Evolutionary conservation across 2,329 filamentous ascomycete genomes (phyloP), one percentile per base, ranked within the genome.

Genomic region (Emergomyces africanus): DNA sequence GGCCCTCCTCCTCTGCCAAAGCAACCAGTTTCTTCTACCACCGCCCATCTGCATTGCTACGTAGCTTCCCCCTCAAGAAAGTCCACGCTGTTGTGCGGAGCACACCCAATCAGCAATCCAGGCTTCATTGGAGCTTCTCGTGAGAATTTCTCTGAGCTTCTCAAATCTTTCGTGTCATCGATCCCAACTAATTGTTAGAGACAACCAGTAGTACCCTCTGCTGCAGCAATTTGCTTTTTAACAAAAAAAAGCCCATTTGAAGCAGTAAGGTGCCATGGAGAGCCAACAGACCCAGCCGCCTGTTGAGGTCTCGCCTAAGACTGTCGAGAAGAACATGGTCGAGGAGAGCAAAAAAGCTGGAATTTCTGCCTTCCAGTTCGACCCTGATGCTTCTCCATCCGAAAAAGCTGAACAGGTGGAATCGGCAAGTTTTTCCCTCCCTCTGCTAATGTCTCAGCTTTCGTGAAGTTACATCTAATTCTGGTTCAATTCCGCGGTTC

Each of bases 381-480:
- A 99, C 70, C 90, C 94, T 0, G 77, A 96, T 77, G 91, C 90
- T 48, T 86, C 81, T 49, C 81, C 87, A 0, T 89, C 90, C 71
- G 81, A 95, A 73, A 99, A 99, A 78, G 86, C 82, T 62, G 86
- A 86, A 37, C 88, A 91, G 70, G 86, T 87, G 25, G 79, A 81
- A 79, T 82, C 85, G 69, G 90, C 95, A 80, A 67, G 86, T 79
- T 51, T 28, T 25, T 51, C 1, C 42, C 51, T 51, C 1, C 42
- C 51, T 53, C 57, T 48, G 44, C 28, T 14, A n/a, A 35, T 37
- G 56, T 44, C 54, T 25, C 57, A 48, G n/a, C 14, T 53, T 46
- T 30, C 48, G 50, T 48, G 33, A 51, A 57, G 14, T 28, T 33
- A n/a, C 18, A 25, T n/a, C 50, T 54, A 20, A 54, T 39, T 10